Conservation (phyloP, 805 yeast species). For the Starmerella lactis-condensi region DNA sequence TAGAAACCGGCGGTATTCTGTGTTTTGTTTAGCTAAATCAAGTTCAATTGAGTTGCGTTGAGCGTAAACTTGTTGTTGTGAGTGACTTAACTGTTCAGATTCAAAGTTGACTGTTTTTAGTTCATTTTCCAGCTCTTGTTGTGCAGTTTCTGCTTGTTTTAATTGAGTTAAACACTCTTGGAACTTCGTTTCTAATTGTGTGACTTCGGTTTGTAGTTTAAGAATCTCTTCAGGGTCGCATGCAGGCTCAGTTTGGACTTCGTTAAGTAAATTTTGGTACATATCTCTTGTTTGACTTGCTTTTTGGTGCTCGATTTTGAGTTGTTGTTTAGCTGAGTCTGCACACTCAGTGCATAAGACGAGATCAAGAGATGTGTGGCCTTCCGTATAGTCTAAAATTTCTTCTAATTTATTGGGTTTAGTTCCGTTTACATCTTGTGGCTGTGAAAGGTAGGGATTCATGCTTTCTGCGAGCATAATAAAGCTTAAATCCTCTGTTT, state of each 20-base stretch:
- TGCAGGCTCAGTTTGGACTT: conserved; percentile 39
- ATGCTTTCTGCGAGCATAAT: conserved; percentile 16
- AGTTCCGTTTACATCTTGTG: conserved; percentile 4
- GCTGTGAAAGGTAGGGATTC: conserved; percentile 13
- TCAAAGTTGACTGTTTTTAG: conserved; percentile 12
- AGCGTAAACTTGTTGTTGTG: conserved; percentile 30
- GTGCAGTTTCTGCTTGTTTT: conserved; percentile 21
- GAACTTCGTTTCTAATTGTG: conserved; percentile 27
- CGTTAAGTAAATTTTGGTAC: conserved; percentile 53
- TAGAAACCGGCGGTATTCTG: conserved; percentile 44
- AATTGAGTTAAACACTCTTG: conserved; percentile 22
- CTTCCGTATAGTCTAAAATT: conserved; percentile 53
- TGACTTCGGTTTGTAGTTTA: conserved; percentile 31
- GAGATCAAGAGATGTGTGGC: conserved; percentile 56
- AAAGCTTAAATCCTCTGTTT: conserved; percentile 18
- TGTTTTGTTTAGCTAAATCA: conserved; percentile 32
- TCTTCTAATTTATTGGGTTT: conserved; percentile 29
- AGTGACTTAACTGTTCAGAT: conserved; percentile 26
- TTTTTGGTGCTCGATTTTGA: conserved; percentile 53
- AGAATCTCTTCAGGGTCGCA: conserved; percentile 29
- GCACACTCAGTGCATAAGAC: conserved; percentile 87
- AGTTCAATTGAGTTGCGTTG: conserved; percentile 39
- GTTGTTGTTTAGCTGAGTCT: conserved; percentile 38
- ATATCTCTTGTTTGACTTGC: conserved; percentile 60
- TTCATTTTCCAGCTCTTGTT: conserved; percentile 24